Evolutionary conservation across 2,329 filamentous ascomycete species (phyloP).

Genomic region (Cephalotrichum gorgonifer): DNA sequence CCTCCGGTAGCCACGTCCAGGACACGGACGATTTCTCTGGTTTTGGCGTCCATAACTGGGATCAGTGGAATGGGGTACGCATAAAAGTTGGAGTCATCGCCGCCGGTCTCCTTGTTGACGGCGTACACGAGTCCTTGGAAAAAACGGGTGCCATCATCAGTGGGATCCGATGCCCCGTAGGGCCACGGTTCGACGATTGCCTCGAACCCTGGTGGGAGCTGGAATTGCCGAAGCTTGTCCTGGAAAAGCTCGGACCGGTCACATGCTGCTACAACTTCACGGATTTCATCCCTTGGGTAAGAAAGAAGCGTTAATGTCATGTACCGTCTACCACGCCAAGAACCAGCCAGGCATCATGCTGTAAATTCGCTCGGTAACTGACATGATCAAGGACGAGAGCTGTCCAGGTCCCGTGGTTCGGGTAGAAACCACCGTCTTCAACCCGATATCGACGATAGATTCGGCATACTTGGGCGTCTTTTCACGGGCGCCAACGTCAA

Average conservation of each 20-base stretch:
- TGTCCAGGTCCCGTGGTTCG: no score
- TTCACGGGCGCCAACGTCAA: conserved; percentile 23
- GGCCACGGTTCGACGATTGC: neutral
- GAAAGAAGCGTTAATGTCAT: no score
- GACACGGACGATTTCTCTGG: neutral
- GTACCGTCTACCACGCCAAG: no score
- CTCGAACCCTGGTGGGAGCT: neutral
- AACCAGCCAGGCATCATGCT: no score
- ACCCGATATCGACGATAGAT: conserved; percentile 25
- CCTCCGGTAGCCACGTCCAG: neutral
- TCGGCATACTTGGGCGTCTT: neutral
- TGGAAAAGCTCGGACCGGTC: neutral
- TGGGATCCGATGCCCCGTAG: neutral
- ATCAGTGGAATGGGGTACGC: neutral
- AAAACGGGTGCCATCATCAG: neutral
- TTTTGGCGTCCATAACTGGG: neutral
- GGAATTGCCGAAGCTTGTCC: no score
- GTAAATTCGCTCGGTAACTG: no score
- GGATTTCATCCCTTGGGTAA: no score
- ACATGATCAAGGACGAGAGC: no score
- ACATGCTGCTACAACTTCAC: no score
- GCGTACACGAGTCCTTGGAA: neutral
- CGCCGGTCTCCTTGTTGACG: neutral
- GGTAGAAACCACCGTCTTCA: conserved; percentile 17
- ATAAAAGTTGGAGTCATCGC: neutral